Base-by-base conservation (phyloP, 2,329 filamentous ascomycete species). In the Epichloe typhina region DNA sequence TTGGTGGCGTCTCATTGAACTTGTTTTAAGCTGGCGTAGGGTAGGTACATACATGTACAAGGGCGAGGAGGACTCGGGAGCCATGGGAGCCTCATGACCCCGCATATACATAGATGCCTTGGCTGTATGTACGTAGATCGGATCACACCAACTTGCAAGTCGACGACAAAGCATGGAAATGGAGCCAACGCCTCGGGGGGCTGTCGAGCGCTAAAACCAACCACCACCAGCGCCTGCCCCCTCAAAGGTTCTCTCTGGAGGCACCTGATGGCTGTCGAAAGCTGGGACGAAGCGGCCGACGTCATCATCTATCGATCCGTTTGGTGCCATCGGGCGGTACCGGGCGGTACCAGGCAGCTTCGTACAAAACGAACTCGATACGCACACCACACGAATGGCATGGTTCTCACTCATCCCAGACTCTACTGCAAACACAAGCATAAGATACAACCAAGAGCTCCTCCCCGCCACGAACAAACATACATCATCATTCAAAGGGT, bases 221-320 rank as follows among this genome's bases (percentile, higher is more conserved):
- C 35, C 42, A 33, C 11, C 26, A n/a, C 12, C 17, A 11, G 39
- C 23, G 21, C 23, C 42, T 44, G 21, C 42, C 23, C 15, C 42
- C 19, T 44, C 23, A 19, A n/a, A 44, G 7, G 26, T 13, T 15
- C 21, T 17, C 21, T 33, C 42, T n/a, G 8, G 26, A 31, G 26
- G 8, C 26, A 31, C 26, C 26, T n/a, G 23, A 33, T 17, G 40
- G 42, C n/a, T 26, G 42, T 21, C 23, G 13, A 15, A 9, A 33
- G 26, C 5, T 23, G 42, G 23, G 23, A 9, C 26, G 26, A 31
- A 31, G 26, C 8, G 26, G 26, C 42, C 42, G 51, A 53, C 51
- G 51, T 53, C 51, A 53, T 53, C 51, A 50, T 41, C 26, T 42
- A 52, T 39, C 46, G 46, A 46, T 50, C 35, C 37, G 5, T 35